A percentile compares a stretch with the other conserved stretches of the same genome.
These are phyloP conservation scores for Porpolomopsis calyptriformis DNA, from an alignment of 768 basidiomycete genomes.

Conservation along the genomic window DNA sequence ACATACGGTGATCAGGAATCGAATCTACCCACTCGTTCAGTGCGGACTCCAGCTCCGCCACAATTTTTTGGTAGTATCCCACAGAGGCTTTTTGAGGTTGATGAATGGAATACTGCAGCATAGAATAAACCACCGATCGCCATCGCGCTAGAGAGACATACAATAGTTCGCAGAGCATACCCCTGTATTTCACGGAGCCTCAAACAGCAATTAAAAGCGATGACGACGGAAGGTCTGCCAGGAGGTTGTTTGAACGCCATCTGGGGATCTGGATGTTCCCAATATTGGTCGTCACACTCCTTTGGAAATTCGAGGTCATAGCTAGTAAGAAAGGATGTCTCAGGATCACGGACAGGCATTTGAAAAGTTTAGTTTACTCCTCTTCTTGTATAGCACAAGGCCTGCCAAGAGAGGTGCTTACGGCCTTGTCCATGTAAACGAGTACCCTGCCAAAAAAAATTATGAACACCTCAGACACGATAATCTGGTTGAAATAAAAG, in stretches of 20 bases:
- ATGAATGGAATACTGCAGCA: constrained; percentile 59
- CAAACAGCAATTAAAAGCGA: constrained; percentile 46
- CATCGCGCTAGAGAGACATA: constrained; percentile 17
- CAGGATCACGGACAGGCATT: background rate
- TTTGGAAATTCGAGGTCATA: constrained; percentile 61
- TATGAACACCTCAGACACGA: background rate
- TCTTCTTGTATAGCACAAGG: constrained; percentile 66
- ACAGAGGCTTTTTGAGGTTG: constrained; percentile 35
- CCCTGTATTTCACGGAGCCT: constrained; percentile 52
- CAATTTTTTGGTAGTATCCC: constrained; percentile 46
- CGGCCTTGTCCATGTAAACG: constrained; percentile 34
- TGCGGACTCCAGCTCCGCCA: constrained; percentile 61
- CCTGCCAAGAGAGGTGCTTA: constrained; percentile 49
- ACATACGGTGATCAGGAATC: constrained; percentile 49
- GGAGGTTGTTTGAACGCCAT: constrained; percentile 56
- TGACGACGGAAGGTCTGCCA: constrained; percentile 40
- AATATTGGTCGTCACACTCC: constrained; percentile 62
- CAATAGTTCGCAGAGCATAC: constrained; percentile 48
- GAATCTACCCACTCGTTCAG: constrained; percentile 63
- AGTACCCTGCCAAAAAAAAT: constrained; percentile 30
- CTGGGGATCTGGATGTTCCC: constrained; percentile 49
- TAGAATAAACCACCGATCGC: background rate
- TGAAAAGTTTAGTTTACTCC: constrained; percentile 33
- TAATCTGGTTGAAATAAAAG: background rate
- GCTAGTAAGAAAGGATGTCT: constrained; percentile 23